Percentiles rank a stretch among this genome's conserved stretches.
Evolutionary conservation across 306 rosid genomes (phyloP).

Genomic region (Hippophae gyantsensis): DNA sequence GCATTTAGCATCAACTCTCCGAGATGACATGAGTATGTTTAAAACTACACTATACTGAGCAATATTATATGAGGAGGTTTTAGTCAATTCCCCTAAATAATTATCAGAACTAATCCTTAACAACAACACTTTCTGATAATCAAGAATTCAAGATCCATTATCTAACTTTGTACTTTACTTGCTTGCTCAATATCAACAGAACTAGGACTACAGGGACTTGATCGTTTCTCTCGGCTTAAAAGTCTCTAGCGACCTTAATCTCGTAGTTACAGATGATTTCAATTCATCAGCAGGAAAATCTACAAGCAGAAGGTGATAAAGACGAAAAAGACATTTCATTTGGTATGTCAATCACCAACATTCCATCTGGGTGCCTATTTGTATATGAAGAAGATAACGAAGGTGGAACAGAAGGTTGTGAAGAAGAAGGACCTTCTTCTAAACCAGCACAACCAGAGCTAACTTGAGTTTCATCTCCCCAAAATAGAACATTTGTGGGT

Average conservation of each 20-base stretch:
- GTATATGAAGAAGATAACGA: conserved; percentile 30
- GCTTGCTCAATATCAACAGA: conserved; percentile 52
- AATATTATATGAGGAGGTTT: too few relatives aligned
- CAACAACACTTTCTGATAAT: too few relatives aligned
- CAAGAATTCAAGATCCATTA: too few relatives aligned
- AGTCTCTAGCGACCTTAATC: conserved; percentile 74
- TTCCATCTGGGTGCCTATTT: conserved; percentile 32
- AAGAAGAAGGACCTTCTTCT: conserved; percentile 47
- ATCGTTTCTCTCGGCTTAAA: conserved; percentile 68
- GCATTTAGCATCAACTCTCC: too few relatives aligned
- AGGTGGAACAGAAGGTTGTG: conserved; percentile 20
- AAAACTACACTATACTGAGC: too few relatives aligned
- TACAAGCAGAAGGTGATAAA: conserved; percentile 33
- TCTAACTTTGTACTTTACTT: conserved; percentile 36
- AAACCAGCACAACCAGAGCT: conserved; percentile 38
- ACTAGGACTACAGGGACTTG: conserved; percentile 45
- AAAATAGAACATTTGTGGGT: conserved; percentile 77
- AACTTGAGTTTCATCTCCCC: conserved; percentile 69
- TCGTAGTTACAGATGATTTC: conserved; percentile 60
- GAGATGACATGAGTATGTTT: too few relatives aligned
- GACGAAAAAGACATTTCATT: conserved; percentile 18
- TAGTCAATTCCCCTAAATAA: too few relatives aligned
- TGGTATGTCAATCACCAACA: conserved; percentile 67
- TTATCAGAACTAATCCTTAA: too few relatives aligned
- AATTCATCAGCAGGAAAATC: conserved; percentile 50